Conservation (phyloP, 2,329 filamentous ascomycete genomes). For the Colletotrichum tropicicola region DNA sequence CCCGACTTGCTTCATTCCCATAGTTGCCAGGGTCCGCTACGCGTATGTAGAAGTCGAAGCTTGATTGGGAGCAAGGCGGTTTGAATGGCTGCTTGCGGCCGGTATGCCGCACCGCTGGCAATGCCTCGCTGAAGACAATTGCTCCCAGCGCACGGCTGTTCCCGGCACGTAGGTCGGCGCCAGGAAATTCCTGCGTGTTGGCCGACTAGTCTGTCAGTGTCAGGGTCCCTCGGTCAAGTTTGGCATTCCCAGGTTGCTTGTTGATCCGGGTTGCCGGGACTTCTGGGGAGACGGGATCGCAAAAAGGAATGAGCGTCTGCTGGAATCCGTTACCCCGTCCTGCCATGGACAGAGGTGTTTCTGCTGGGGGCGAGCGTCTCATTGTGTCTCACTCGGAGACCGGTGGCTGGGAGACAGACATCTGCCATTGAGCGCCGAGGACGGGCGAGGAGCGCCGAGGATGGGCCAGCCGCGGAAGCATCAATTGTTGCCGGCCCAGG, state of each 20-base stretch:
- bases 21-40: no score
- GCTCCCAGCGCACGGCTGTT: not conserved
- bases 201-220: not conserved
- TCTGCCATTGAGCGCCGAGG: not conserved
- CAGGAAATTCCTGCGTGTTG: not conserved
- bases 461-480: no score
- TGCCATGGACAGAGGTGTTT: not conserved
- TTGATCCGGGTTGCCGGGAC: slow-evolving; percentile 2
- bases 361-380: slow-evolving; percentile 2
- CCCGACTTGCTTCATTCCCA: no score
- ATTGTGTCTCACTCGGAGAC: slow-evolving; percentile 5
- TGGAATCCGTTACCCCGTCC: not conserved
- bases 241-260: not conserved
- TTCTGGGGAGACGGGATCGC: not conserved
- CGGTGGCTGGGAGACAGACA: not conserved
- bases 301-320: not conserved
- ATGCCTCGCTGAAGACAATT: not conserved
- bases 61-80: no score
- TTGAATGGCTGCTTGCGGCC: not conserved
- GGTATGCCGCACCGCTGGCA: not conserved
- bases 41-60: no score
- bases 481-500: no score
- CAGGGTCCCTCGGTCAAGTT: not conserved
- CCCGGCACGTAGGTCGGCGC: not conserved
- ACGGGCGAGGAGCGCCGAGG: no score